phyloP scores from a whole-genome alignment of 176 grass and related monocot genomes.

The Ensete ventricosum region DNA sequence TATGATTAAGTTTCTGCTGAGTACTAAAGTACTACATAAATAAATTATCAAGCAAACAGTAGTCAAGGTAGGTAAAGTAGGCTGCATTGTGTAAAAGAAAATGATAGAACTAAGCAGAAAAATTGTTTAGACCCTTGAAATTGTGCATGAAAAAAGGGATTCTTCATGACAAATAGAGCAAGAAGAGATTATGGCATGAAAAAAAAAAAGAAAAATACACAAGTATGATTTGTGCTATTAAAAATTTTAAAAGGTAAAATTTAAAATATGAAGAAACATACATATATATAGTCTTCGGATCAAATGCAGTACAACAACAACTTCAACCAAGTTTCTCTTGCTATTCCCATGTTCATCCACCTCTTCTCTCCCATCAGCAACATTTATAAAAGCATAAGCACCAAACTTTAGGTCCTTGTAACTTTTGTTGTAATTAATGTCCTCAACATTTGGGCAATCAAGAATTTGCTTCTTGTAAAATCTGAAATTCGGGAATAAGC shows the following conservation, averaged over 20 bases:
- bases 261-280: slow-evolving; percentile 8
- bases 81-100: too few relatives aligned
- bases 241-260: neutral
- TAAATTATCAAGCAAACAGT: too few relatives aligned
- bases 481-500: slow-evolving; percentile 52
- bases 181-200: neutral
- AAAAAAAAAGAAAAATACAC: neutral
- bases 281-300: slow-evolving; percentile 53
- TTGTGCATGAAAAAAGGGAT: neutral
- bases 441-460: slow-evolving; percentile 56
- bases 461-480: slow-evolving; percentile 65
- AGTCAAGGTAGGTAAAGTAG: too few relatives aligned
- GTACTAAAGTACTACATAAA: too few relatives aligned
- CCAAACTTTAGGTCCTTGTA: slow-evolving; percentile 31
- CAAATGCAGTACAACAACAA: slow-evolving; percentile 48
- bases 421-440: slow-evolving; percentile 41
- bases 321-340: slow-evolving; percentile 56
- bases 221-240: neutral
- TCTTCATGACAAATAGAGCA: neutral
- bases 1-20: too few relatives aligned
- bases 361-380: slow-evolving; percentile 62
- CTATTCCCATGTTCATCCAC: slow-evolving; percentile 41
- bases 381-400: slow-evolving; percentile 54
- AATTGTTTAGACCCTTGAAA: neutral
- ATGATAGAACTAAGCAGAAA: too few relatives aligned